Percentiles rank a stretch among this genome's conserved stretches.
phyloP scores from a whole-genome alignment of 176 grass and related monocot genomes.

The Aegilops umbellulata region DNA sequence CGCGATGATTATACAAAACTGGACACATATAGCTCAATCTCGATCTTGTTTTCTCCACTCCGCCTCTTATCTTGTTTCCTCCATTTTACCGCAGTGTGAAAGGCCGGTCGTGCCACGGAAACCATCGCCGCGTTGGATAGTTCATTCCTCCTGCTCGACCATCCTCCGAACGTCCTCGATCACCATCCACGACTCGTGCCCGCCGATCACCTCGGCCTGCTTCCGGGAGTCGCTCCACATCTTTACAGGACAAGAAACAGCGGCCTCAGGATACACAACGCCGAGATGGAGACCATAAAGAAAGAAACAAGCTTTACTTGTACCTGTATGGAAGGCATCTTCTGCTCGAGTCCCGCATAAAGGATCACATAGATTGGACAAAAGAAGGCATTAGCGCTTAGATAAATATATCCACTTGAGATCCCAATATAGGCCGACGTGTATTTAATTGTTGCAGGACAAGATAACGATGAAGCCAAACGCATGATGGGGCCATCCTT shows the following conservation, averaged over 20 bases:
- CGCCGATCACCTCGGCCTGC: conserved; percentile 69
- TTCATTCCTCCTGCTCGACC: conserved; percentile 72
- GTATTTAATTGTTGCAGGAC: conserved; percentile 23
- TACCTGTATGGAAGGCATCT: conserved; percentile 98
- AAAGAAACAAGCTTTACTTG: conserved; percentile 34
- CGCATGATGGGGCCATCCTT: conserved; percentile 26
- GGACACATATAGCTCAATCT: not conserved
- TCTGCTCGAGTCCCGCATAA: conserved; percentile 52
- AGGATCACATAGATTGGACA: conserved; percentile 34
- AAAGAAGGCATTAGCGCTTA: conserved; percentile 36
- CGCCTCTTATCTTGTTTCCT: not conserved
- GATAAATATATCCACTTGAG: conserved; percentile 27
- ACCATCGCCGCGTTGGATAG: not conserved
- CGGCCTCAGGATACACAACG: conserved; percentile 36
- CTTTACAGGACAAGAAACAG: conserved; percentile 44
- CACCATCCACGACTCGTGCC: conserved; percentile 76
- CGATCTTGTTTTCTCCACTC: not conserved
- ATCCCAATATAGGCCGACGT: conserved; percentile 5
- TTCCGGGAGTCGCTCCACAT: conserved; percentile 61
- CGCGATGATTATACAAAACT: not conserved
- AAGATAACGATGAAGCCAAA: conserved; percentile 37
- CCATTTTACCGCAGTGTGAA: not conserved
- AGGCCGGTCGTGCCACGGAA: not conserved
- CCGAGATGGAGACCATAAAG: conserved; percentile 9
- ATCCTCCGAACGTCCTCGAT: conserved; percentile 76